A percentile compares a stretch with the other conserved stretches of the same genome.
Evolutionary conservation across 2,329 filamentous ascomycete genomes (phyloP).

Genomic region (Thielaviopsis musarum): DNA sequence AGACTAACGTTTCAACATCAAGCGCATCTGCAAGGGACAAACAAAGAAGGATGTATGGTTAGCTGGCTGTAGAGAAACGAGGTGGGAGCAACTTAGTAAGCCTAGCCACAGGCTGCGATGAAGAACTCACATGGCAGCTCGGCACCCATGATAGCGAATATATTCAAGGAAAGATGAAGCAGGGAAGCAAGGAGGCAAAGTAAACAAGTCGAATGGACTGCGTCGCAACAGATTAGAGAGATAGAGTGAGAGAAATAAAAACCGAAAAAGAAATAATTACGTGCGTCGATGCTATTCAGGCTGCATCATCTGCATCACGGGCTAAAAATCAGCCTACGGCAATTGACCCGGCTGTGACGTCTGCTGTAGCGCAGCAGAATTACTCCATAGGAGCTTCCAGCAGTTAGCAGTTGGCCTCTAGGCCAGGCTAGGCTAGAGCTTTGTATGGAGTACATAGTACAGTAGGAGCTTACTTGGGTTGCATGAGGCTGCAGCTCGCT

Average conservation of each 20-base stretch:
- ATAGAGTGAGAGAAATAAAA: neutral
- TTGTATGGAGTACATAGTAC: too few species aligned
- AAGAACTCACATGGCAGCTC: conserved; percentile 30
- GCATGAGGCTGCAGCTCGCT: neutral
- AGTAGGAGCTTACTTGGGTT: neutral
- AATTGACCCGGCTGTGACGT: neutral
- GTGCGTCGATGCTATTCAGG: neutral
- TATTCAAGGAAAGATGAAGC: neutral
- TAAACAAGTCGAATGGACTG: neutral
- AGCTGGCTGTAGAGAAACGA: neutral
- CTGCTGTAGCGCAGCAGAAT: neutral
- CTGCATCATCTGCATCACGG: neutral
- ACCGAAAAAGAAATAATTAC: neutral
- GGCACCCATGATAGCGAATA: conserved; percentile 24
- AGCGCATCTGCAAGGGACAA: conserved; percentile 56
- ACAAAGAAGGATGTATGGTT: neutral
- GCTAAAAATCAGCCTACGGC: neutral
- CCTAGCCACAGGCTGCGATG: neutral
- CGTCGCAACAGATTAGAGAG: neutral
- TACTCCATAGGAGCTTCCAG: neutral
- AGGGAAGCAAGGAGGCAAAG: neutral
- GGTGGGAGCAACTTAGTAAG: neutral
- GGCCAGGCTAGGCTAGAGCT: too few species aligned
- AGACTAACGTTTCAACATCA: conserved; percentile 75
- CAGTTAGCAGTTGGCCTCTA: too few species aligned